phyloP scores from a whole-genome alignment of 441 rosid genomes.

The Macaranga tanarius region DNA sequence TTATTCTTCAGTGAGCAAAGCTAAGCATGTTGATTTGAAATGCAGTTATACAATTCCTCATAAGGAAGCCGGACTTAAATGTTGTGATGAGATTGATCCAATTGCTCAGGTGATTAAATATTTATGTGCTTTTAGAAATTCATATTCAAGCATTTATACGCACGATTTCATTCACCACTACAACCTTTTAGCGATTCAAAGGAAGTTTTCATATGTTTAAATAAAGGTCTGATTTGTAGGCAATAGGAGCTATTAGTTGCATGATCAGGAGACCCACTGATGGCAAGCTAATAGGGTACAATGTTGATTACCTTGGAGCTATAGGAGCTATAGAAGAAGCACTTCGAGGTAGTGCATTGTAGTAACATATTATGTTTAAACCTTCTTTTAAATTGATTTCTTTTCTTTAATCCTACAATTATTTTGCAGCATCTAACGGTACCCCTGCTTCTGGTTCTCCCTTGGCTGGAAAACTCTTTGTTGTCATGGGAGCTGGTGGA shows the following conservation, averaged over 20 bases:
- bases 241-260: slow-evolving; percentile 55
- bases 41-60: slow-evolving; percentile 60
- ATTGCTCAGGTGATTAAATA: slow-evolving; percentile 47
- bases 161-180: not conserved
- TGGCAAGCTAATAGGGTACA: slow-evolving; percentile 55
- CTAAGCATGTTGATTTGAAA: slow-evolving; percentile 13
- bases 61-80: slow-evolving; percentile 57
- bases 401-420: slow-evolving; percentile 1
- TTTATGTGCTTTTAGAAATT: slow-evolving; percentile 4
- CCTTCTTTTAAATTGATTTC: not conserved
- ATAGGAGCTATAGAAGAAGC: slow-evolving; percentile 64
- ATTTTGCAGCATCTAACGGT: slow-evolving; percentile 34
- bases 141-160: not conserved
- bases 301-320: slow-evolving; percentile 56
- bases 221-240: slow-evolving; percentile 25
- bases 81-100: slow-evolving; percentile 64
- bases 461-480: slow-evolving; percentile 58
- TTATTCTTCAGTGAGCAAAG: not conserved
- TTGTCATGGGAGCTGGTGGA: slow-evolving; percentile 68
- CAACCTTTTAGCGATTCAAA: not conserved
- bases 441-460: slow-evolving; percentile 38
- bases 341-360: slow-evolving; percentile 40
- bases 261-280: slow-evolving; percentile 53
- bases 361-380: slow-evolving; percentile 2
- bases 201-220: not conserved